Conservation (phyloP, 192 early-diverging fungal genomes). For the Anaeromyces robustus region DNA sequence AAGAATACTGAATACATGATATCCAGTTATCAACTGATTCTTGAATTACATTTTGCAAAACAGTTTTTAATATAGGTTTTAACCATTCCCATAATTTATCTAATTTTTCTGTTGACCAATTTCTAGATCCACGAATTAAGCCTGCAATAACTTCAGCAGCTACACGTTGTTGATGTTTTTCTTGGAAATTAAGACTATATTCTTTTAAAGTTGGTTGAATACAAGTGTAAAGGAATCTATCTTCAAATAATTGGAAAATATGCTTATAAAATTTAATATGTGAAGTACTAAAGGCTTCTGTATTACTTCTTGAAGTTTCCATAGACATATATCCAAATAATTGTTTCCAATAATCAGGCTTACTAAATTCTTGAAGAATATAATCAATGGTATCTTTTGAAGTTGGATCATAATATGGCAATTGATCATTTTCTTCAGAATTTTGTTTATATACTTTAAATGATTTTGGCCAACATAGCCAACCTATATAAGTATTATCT, state of each 20-base stretch:
- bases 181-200: constrained; percentile 32
- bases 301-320: constrained; percentile 33
- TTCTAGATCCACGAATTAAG: constrained; percentile 70
- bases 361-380: constrained; percentile 29
- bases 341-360: constrained; percentile 49
- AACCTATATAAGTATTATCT: neutral
- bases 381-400: constrained; percentile 37
- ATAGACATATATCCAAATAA: constrained; percentile 46
- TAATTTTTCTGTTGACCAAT: constrained; percentile 43
- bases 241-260: constrained; percentile 55
- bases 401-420: constrained; percentile 35
- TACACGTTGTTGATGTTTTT: constrained; percentile 65
- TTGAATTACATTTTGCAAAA: constrained; percentile 45
- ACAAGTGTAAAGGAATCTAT: constrained; percentile 22
- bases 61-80: constrained; percentile 23
- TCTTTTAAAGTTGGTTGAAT: constrained; percentile 36
- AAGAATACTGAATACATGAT: constrained; percentile 39
- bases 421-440: neutral
- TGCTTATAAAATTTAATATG: constrained; percentile 49
- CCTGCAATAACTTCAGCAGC: constrained; percentile 67
- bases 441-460: neutral
- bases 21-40: constrained; percentile 71
- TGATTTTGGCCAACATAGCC: neutral
- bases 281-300: constrained; percentile 35
- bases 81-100: constrained; percentile 55